Percentiles rank a stretch among this genome's conserved stretches.
phyloP scores from a whole-genome alignment of 2,329 filamentous ascomycete genomes.

The Fusarium mexicanum region DNA sequence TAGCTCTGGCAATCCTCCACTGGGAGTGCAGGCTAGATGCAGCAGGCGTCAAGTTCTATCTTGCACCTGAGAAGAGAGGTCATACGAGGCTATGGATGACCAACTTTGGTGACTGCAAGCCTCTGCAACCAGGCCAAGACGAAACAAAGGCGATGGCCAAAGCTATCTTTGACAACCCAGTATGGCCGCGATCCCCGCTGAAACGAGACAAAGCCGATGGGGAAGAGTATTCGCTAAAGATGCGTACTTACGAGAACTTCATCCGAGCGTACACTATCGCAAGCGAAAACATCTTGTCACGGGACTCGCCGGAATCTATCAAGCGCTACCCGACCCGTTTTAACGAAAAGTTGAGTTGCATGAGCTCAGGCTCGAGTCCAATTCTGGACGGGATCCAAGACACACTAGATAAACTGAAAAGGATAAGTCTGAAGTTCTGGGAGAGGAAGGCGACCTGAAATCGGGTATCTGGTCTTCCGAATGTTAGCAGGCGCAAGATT shows the following conservation, averaged over 20 bases:
- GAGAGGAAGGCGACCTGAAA: neutral
- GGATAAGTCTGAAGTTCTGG: neutral
- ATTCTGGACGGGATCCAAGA: neutral
- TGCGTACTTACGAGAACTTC: neutral
- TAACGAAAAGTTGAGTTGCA: neutral
- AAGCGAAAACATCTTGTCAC: neutral
- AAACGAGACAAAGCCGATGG: neutral
- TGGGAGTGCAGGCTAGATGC: constrained; percentile 39
- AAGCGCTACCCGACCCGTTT: neutral
- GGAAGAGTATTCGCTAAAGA: no score
- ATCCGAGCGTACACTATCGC: neutral
- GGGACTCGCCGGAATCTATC: neutral
- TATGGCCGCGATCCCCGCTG: constrained; percentile 19
- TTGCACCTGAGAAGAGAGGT: neutral
- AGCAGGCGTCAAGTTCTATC: constrained; percentile 35
- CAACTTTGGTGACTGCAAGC: constrained; percentile 35
- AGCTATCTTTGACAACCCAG: constrained; percentile 1
- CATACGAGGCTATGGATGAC: constrained; percentile 35
- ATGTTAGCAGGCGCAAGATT: neutral
- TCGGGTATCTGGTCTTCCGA: neutral
- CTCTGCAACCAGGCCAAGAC: neutral
- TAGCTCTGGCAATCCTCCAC: constrained; percentile 38
- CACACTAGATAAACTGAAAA: neutral
- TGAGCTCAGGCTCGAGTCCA: fast-evolving
- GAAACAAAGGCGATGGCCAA: neutral